Conservation (phyloP, 139 green algal species). For the Micractinium sp. region DNA sequence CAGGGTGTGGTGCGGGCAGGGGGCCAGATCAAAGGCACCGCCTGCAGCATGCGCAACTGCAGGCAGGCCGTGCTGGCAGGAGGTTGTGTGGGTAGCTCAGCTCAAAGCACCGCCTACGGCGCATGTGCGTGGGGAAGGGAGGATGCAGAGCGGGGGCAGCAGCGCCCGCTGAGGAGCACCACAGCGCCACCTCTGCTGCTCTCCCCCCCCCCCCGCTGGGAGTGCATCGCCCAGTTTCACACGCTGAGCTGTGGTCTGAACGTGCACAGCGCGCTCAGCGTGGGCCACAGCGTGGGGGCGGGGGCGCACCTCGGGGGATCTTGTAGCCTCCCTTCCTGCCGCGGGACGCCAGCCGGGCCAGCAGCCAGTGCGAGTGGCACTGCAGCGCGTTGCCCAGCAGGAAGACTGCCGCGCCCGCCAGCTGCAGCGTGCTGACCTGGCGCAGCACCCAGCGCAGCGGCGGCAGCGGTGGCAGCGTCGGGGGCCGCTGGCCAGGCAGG, state of each 20-base stretch:
- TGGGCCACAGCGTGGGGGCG: background rate
- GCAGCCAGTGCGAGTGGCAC: slow-evolving; percentile 54
- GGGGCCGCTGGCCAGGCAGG: background rate
- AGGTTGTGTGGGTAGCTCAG: no score
- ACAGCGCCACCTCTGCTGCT: no score
- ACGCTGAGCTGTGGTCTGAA: no score
- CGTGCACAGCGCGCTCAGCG: no score
- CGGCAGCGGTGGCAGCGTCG: background rate
- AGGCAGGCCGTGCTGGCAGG: background rate
- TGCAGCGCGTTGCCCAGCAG: slow-evolving; percentile 63
- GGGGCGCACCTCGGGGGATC: slow-evolving; percentile 38
- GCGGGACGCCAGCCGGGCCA: slow-evolving; percentile 48
- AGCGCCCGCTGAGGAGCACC: no score
- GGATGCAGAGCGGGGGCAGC: no score
- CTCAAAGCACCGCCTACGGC: no score
- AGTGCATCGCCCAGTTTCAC: no score
- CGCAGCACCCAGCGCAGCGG: background rate
- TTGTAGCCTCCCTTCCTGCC: slow-evolving; percentile 30
- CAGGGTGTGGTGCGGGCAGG: slow-evolving; percentile 78
- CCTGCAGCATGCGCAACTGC: background rate
- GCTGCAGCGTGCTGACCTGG: background rate
- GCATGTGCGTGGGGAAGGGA: no score
- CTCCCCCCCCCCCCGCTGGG: no score
- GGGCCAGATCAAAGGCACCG: slow-evolving; percentile 71
- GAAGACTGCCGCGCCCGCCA: slow-evolving; percentile 52